Base-by-base conservation (phyloP, 257 asterid species). In the Handroanthus guayacan region DNA sequence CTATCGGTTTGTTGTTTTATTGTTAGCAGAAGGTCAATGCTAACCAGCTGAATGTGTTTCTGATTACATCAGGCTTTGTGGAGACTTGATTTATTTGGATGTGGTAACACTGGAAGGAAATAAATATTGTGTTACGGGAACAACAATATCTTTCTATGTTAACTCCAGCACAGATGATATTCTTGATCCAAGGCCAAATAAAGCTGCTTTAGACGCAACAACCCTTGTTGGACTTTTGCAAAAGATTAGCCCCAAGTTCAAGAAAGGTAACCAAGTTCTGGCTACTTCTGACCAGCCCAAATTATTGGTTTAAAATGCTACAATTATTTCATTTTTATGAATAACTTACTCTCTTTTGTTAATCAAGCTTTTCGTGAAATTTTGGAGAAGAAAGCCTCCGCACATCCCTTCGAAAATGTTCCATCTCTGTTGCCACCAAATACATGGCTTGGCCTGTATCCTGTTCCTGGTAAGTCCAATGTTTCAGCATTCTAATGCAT, bases 381-480 rank as follows among this genome's bases (percentile, higher is more conserved):
- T 81, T 84, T 94, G 96, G 97, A 88, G 81, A 86, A 84, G 71
- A 94, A 92, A 92, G 97, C 97, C 77, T 81, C 95, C 47, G 96
- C 97, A 37, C 99, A 94, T 75, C 97, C 99, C 52, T 92, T 94
- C 82, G 99, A 92, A 85, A 94, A 89, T 80, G 93, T 90, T 51
- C 99, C 88, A 80, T 85, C 97, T 67, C 67, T 89, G 74, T 78
- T 94, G 83, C 92, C 95, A 10, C 96, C 97, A 74, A 92, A 87
- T 87, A 80, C 96, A 51, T 94, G 99, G 99, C 90, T 94, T 70
- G 97, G 95, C 73, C 75, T 76, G 62, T 77, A 89, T 86, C 96
- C 99, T 75, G 62, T 91, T 78, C 96, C 97, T 7, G 97, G 99
- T 90, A 84, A 66, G 96, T 75, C 67, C 64, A n/a, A 17, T 75